Conservation (phyloP, 495 filamentous ascomycete species). For the Trichocladium uniseriatum region DNA sequence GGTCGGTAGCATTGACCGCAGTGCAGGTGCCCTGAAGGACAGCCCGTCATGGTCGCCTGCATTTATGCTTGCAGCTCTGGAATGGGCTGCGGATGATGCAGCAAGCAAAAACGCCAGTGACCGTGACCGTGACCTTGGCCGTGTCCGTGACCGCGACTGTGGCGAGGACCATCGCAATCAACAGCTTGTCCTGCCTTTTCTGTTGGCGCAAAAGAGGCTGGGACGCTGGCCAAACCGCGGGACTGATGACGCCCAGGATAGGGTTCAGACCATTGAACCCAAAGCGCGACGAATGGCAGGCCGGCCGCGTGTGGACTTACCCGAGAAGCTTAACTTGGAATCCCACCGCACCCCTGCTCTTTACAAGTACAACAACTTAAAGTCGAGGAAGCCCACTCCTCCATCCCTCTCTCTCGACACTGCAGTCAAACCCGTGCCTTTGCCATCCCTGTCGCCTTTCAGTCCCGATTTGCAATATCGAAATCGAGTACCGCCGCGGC, state of each 20-base stretch:
- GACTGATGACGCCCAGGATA: background rate
- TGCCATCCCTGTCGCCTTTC: background rate
- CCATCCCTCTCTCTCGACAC: background rate
- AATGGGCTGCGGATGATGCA: constrained; percentile 6
- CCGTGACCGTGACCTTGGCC: background rate
- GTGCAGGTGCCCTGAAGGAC: background rate
- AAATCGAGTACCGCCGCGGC: background rate
- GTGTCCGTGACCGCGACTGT: background rate
- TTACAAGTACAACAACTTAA: background rate
- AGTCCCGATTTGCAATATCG: background rate
- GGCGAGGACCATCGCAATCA: too few species aligned
- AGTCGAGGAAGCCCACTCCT: background rate
- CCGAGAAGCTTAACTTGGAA: constrained; percentile 6
- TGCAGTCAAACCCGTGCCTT: background rate
- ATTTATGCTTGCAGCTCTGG: constrained; percentile 5
- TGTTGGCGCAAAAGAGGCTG: background rate
- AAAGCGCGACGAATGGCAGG: background rate
- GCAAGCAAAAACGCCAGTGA: background rate
- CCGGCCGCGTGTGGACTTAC: background rate
- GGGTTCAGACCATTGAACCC: background rate
- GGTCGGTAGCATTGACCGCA: background rate
- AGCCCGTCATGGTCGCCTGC: constrained; percentile 2
- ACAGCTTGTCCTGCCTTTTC: too few species aligned
- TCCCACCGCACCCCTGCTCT: constrained; percentile 4
- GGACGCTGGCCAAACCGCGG: background rate